Evolutionary conservation across 257 asterid species (phyloP).

Genomic region (Datura wrightii): DNA sequence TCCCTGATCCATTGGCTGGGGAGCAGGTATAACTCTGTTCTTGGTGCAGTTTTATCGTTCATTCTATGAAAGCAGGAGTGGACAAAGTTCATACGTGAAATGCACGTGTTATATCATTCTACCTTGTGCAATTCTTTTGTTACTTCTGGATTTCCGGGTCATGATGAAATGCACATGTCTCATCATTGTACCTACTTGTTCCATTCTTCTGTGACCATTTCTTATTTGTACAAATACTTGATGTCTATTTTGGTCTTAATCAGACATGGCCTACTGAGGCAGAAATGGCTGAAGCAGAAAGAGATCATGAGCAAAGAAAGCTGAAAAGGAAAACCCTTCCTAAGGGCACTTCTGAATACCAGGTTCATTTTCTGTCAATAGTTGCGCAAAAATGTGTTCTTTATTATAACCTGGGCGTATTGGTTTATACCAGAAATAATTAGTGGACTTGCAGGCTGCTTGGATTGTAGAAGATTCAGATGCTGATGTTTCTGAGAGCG

Average conservation of each 20-base stretch:
- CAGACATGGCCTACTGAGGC: constrained; percentile 99
- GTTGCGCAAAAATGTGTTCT: constrained; percentile 17
- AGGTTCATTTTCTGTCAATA: constrained; percentile 51
- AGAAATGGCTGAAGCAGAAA: constrained; percentile 94
- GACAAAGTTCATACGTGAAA: not conserved
- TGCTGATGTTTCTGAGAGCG: constrained; percentile 63
- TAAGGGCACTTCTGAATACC: constrained; percentile 88
- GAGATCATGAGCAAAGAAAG: constrained; percentile 54
- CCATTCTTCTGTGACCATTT: constrained; percentile 21
- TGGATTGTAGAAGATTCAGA: constrained; percentile 92
- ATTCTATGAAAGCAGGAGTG: not conserved
- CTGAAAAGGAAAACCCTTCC: constrained; percentile 73
- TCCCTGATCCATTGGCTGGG: constrained; percentile 88
- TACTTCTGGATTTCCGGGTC: not conserved
- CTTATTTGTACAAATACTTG: constrained; percentile 24
- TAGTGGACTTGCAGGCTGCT: constrained; percentile 71
- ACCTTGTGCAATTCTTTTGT: constrained; percentile 3
- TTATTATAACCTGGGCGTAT: not conserved
- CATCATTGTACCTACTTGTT: constrained; percentile 23
- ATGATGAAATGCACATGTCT: not conserved
- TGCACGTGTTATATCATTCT: not conserved
- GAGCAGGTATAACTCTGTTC: constrained; percentile 70
- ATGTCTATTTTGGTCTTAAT: constrained; percentile 36
- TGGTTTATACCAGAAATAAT: constrained; percentile 12
- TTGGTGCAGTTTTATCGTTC: not conserved